Evolutionary conservation across 129 eudicot species (phyloP).

Genomic region (Helianthus annuus): DNA sequence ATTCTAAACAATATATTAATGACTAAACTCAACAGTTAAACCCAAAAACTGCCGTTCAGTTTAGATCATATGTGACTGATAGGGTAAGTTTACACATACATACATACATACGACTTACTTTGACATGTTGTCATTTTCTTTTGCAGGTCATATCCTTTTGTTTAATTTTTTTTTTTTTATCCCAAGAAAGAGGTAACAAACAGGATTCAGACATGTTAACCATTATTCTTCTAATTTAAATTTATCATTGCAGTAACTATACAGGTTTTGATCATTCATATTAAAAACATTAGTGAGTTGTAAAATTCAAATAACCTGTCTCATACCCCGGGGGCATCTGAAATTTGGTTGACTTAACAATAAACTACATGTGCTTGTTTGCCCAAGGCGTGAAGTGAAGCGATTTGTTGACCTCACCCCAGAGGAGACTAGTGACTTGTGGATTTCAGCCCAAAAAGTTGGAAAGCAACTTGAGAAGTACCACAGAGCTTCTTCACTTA

Average conservation of each 20-base stretch:
- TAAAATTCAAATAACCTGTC: neutral
- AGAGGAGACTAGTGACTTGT: slow-evolving; percentile 79
- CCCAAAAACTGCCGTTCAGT: too few relatives aligned
- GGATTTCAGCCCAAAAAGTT: slow-evolving; percentile 83
- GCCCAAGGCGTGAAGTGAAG: slow-evolving; percentile 94
- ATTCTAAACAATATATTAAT: too few relatives aligned
- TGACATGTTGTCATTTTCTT: slow-evolving; percentile 9
- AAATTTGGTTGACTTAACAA: slow-evolving; percentile 65
- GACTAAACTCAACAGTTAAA: too few relatives aligned
- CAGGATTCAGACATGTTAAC: neutral
- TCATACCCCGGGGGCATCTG: neutral
- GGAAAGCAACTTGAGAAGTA: slow-evolving; percentile 74
- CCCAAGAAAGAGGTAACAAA: neutral
- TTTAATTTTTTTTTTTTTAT: too few relatives aligned
- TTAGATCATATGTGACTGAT: neutral
- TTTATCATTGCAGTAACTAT: neutral
- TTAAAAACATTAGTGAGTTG: neutral
- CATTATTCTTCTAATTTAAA: neutral
- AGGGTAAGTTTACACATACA: neutral
- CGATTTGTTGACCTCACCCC: slow-evolving; percentile 82
- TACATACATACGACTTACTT: neutral
- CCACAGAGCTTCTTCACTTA: slow-evolving; percentile 93
- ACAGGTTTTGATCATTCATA: neutral
- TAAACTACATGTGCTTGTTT: slow-evolving; percentile 77
- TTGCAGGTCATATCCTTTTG: slow-evolving; percentile 94